Evolutionary conservation across 306 rosid genomes (phyloP).

Genomic region (Castanea sativa): DNA sequence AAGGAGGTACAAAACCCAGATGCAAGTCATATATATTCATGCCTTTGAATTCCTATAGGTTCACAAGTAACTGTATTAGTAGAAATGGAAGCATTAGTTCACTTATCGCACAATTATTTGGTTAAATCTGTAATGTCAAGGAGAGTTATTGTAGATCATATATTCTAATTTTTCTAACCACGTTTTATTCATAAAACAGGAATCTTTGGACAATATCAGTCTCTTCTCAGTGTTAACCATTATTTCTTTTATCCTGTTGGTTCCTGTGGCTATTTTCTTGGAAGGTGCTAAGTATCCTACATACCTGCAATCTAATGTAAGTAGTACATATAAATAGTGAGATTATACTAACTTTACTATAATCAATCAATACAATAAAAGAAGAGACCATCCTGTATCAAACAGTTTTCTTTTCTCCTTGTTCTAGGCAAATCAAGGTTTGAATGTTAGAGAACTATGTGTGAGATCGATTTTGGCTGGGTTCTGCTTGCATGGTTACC

Average conservation of each 20-base stretch:
- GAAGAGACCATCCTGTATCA: slow-evolving; percentile 14
- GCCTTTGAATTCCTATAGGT: not conserved
- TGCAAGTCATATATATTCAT: not conserved
- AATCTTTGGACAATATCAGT: slow-evolving; percentile 68
- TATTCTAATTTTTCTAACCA: not conserved
- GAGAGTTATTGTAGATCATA: not conserved
- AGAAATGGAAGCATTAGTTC: not conserved
- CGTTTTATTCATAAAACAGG: slow-evolving; percentile 42
- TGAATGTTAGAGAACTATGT: slow-evolving; percentile 57
- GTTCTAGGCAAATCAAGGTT: slow-evolving; percentile 55
- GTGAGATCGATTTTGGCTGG: slow-evolving; percentile 60
- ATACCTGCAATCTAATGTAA: slow-evolving; percentile 60
- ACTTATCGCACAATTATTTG: not conserved
- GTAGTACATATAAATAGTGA: slow-evolving; percentile 1
- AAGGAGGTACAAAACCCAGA: slow-evolving; percentile 47
- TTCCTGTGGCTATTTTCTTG: slow-evolving; percentile 50
- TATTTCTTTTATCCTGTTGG: slow-evolving; percentile 62
- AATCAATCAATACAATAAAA: not conserved
- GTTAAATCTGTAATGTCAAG: not conserved
- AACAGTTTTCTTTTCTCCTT: slow-evolving; percentile 1
- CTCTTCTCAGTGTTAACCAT: slow-evolving; percentile 66
- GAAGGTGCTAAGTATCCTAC: slow-evolving; percentile 75
- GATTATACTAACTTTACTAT: not conserved
- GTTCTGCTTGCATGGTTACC: slow-evolving; percentile 69
- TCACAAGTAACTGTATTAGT: not conserved